Base-by-base conservation (phyloP, 805 yeast genomes). In the Wickerhamomyces ciferrii region DNA sequence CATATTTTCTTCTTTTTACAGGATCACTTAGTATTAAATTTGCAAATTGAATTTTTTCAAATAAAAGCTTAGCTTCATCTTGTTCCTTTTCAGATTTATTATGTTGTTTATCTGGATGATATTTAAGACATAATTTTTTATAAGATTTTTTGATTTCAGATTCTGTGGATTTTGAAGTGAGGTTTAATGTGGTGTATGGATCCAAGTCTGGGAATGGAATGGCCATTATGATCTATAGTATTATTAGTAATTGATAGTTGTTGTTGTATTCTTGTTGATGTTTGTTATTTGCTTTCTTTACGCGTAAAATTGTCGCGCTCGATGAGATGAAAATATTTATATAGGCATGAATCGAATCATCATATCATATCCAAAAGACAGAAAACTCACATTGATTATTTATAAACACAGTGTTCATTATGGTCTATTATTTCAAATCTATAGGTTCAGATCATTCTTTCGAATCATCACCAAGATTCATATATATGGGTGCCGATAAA, bases 401-500 rank as follows among this genome's bases (percentile, higher is more conserved):
- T 24, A 24, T 10, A 24, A 24, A 6, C 10, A 24, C 27, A 24
- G 27, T 6, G 6, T 7, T 24, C 27, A 24, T 15, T 25, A 74
- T 74, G 78, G 78, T 74, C 14, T 73, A 70, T 51, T 74, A 72
- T 48, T 75, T 70, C 57, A 58, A 64, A 24, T 60, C 74, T 1
- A 53, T 56, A 11, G 72, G 69, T 4, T 53, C 58, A 1, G 64
- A 65, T n/a, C 65, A 56, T 5, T 63, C 61, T 5, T 60, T 54
- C 19, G 61, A 53, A 13, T 50, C 58, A 6, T 58, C 50, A 21
- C 67, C 70, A 13, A 57, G 72, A 36, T 53, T 58, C 24, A 61
- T 83, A 7, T 83, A 79, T 54, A 81, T 84, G 81, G 95, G 95
- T 4, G 80, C 75, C 56, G 87, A 87, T 60, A 85, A 84, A 62